phyloP scores from a whole-genome alignment of 768 basidiomycete genomes.

The Panaeolus cyanescens region DNA sequence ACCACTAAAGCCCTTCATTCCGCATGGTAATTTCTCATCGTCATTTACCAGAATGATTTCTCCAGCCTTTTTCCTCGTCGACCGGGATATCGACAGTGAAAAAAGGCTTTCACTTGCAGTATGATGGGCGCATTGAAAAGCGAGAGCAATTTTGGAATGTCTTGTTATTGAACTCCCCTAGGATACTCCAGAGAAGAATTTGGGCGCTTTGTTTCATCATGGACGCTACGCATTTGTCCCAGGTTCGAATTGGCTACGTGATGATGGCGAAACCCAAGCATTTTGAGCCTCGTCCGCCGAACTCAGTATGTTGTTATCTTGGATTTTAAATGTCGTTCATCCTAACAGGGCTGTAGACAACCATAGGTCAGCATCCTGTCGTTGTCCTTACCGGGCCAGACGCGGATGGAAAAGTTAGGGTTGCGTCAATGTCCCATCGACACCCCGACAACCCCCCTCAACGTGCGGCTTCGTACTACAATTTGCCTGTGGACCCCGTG shows the following conservation, averaged over 20 bases:
- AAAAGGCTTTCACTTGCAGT: neutral
- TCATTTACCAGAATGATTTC: neutral
- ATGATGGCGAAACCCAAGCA: constrained; percentile 19
- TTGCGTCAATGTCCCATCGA: constrained; percentile 17
- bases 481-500: constrained; percentile 15
- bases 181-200: constrained; percentile 5
- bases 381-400: constrained; percentile 15
- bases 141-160: neutral
- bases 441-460: constrained; percentile 16
- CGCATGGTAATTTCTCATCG: neutral
- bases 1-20: neutral
- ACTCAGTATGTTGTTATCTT: constrained; percentile 6
- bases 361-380: constrained; percentile 17
- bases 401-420: constrained; percentile 9
- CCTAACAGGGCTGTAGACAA: constrained; percentile 6
- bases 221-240: neutral
- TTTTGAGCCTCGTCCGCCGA: constrained; percentile 14
- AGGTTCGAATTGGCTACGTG: constrained; percentile 12
- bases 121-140: neutral
- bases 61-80: neutral
- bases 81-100: neutral
- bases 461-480: constrained; percentile 10
- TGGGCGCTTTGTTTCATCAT: neutral
- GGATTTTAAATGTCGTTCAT: neutral
- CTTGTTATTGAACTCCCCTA: neutral